Percentiles rank a stretch among this genome's conserved stretches.
Conservation (phyloP, 1,284 basidiomycete species). For the Cutaneotrichosporon cavernicola region DNA sequence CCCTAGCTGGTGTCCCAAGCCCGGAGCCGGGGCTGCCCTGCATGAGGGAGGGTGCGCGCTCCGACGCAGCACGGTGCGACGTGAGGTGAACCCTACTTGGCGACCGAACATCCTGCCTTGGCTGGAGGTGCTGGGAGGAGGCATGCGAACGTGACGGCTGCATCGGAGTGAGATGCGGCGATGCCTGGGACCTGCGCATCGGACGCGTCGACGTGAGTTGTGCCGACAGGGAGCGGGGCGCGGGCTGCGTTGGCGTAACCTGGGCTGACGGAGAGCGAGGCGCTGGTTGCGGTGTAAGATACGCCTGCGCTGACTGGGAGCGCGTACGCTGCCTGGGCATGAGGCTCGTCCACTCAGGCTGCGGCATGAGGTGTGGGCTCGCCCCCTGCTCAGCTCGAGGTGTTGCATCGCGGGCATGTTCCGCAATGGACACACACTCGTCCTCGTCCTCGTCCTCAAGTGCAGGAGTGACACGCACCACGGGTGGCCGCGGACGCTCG, state of each 20-base stretch:
- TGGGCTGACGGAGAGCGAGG: background rate
- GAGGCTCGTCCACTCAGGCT: background rate
- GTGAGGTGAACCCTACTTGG: too few species aligned
- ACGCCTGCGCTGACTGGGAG: background rate
- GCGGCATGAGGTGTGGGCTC: background rate
- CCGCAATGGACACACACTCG: background rate
- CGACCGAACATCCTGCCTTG: background rate
- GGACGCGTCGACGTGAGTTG: background rate
- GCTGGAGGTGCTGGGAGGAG: background rate
- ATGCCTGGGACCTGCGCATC: background rate
- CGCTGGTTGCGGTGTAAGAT: background rate
- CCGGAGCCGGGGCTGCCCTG: background rate
- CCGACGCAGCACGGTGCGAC: background rate
- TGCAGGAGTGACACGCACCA: background rate
- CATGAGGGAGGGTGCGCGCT: background rate
- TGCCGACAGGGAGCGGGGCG: background rate
- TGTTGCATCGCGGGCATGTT: too few species aligned
- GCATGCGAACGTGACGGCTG: background rate
- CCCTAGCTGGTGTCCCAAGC: background rate
- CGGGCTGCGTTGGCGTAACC: background rate
- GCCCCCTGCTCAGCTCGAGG: too few species aligned
- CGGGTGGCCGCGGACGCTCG: background rate
- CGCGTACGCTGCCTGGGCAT: background rate
- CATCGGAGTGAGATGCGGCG: background rate
- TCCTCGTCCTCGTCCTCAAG: conserved; percentile 4